Evolutionary conservation across 2,329 filamentous ascomycete species (phyloP), one percentile per base, ranked within the genome.

Genomic region (Epicoccum nigrum): DNA sequence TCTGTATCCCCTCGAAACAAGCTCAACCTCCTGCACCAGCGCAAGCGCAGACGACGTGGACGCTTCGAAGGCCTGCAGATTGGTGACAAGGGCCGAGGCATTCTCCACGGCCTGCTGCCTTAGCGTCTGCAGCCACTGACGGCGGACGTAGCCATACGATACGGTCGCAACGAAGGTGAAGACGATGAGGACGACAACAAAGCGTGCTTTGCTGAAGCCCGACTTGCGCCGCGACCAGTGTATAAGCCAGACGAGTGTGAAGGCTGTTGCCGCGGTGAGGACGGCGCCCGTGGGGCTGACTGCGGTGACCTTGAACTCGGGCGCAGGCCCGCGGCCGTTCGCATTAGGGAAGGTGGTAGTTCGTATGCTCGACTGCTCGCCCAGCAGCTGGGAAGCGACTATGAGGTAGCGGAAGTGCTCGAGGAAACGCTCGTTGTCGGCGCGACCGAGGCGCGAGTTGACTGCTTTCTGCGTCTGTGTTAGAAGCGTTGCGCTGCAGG

Each of bases 381-480:
- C 91, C 32, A 97, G 80, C 12, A 97, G 82, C 70, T 96, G 92
- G 17, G 92, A 97, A 42, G 92, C 92, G 67, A 97, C 89, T 59
- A 97, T 90, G 17, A 90, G 88, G 75, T 97, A 97, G 58, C 92
- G 89, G 67, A 97, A 97, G 68, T 92, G 89, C 74, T 97, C 92
- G 52, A 96, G 81, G 66, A 97, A 96, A 60, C 86, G 87, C 61
- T 87, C 83, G 69, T 92, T 95, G 63, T 96, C 92, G 62, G 84
- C 85, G 59, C 87, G 82, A 47, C 89, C 87, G 56, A 96, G 82
- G 55, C 84, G 83, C 32, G 87, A 86, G 59, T 88, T 88, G 51
- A 92, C 82, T 8, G 83, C 87, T 63, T 81, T 83, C 87, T 90
- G 66, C 23, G 35, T 23, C 16, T n/a, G 5, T 2, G 62, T 67